Evolutionary conservation across 495 filamentous ascomycete species (phyloP), one percentile per base, ranked within the genome.

Genomic region (Physcia stellaris): DNA sequence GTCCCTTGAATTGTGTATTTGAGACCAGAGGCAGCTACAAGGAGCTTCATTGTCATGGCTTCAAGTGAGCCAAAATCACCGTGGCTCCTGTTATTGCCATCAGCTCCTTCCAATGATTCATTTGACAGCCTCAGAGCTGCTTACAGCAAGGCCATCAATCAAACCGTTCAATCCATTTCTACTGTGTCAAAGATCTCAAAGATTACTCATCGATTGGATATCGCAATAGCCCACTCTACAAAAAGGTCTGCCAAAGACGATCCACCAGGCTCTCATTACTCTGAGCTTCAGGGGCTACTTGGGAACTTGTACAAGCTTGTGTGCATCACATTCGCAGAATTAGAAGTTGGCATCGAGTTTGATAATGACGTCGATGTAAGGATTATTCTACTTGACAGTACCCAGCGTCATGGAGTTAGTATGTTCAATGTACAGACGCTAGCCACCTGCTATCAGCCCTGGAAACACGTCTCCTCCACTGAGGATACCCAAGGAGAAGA

Each of bases 291-390:
- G 60, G 58, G 61, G 21, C 65, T 87, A 11, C 53, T 96, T 17
- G 80, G 81, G 16, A 72, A 69, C 36, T 49, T 94, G 40, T 96
- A 96, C 66, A 75, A 71, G 47, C 64, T 96, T 30, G 61, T 90
- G 49, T 72, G 75, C 26, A 60, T 76, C 35, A 60, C 84, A 19
- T 80, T 74, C 41, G 67, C 77, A 26, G 66, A 76, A 43, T 58
- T 73, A 10, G 60, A 62, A 15, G 61, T 78, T 40, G 63, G 86
- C 51, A 53, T 83, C 54, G 70, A 76, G 57, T 70, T 71, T 16
- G 70, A 75, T 9, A 73, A 72, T 16, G 80, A 83, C 19, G 73
- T 94, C 24, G 84, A 95, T 62, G 67, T 74, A 2, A 75, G 87
- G 10, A 63, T 94, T 23, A 37, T 94, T 18, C 64, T 93, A 20